Evolutionary conservation across 2,329 filamentous ascomycete species (phyloP).

Genomic region (Chaetomium globosum): DNA sequence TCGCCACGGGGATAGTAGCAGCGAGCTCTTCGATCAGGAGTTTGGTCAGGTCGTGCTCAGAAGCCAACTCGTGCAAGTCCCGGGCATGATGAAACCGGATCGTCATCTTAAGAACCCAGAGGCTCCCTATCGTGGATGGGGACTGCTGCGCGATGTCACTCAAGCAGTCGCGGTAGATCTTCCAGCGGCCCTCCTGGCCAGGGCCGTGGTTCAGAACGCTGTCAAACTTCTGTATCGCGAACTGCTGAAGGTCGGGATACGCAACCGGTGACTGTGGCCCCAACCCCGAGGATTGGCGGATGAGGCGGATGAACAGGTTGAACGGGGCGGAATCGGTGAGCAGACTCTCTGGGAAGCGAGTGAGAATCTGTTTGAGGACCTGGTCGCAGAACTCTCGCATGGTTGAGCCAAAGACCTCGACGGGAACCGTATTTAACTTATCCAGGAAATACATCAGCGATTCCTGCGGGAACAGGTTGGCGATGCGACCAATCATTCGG

Average conservation of each 20-base stretch:
- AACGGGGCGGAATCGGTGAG: slow-evolving; percentile 50
- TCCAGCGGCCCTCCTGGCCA: slow-evolving; percentile 56
- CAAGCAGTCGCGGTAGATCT: slow-evolving; percentile 69
- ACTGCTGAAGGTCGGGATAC: slow-evolving; percentile 63
- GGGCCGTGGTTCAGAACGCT: slow-evolving; percentile 62
- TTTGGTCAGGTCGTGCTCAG: slow-evolving; percentile 62
- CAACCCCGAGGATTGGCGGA: slow-evolving; percentile 69
- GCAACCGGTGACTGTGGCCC: slow-evolving; percentile 57
- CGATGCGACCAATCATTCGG: slow-evolving; percentile 59
- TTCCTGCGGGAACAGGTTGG: slow-evolving; percentile 52
- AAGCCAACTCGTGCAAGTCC: slow-evolving; percentile 61
- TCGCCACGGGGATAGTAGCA: slow-evolving; percentile 51
- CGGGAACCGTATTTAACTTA: slow-evolving; percentile 67
- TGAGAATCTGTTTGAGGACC: slow-evolving; percentile 55
- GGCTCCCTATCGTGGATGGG: slow-evolving; percentile 68
- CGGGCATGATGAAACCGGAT: slow-evolving; percentile 50
- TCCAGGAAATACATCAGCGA: slow-evolving; percentile 67
- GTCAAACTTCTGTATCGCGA: slow-evolving; percentile 64
- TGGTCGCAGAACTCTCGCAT: slow-evolving; percentile 65
- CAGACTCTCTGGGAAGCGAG: slow-evolving; percentile 46
- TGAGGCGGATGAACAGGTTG: slow-evolving; percentile 63
- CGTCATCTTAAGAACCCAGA: slow-evolving; percentile 63
- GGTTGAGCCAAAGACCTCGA: slow-evolving; percentile 62
- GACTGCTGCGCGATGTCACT: slow-evolving; percentile 67
- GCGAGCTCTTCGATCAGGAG: slow-evolving; percentile 68